Conservation (phyloP, 2,329 filamentous ascomycete genomes). For the Ascochyta rabiei region DNA sequence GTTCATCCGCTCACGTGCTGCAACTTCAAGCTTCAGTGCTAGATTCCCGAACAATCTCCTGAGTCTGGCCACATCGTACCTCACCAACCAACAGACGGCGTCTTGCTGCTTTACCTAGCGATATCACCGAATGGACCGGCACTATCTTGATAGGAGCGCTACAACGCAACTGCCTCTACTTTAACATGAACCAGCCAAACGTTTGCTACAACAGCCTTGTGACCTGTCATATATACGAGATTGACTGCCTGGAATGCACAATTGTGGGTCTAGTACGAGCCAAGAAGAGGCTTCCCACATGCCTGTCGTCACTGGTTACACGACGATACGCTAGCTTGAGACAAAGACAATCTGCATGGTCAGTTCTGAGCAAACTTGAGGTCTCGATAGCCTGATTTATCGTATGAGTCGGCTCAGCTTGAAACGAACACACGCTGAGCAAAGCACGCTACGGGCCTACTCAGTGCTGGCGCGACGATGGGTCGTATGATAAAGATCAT, state of each 20-base stretch:
- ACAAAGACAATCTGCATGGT: constrained; percentile 23
- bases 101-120: constrained; percentile 16
- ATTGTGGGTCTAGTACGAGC: constrained; percentile 27
- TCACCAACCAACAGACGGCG: neutral
- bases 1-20: neutral
- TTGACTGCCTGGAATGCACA: constrained; percentile 8
- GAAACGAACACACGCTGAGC: constrained; percentile 1
- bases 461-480: constrained; percentile 4
- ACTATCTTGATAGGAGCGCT: neutral
- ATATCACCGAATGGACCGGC: neutral
- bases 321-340: constrained; percentile 17
- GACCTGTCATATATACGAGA: neutral
- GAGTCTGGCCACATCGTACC: constrained; percentile 6
- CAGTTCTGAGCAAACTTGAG: constrained; percentile 5
- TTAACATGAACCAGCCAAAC: neutral
- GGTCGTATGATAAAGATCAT: neutral
- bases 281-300: constrained; percentile 24
- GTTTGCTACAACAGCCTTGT: neutral
- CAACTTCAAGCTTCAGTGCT: neutral
- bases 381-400: constrained; percentile 1
- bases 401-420: constrained; percentile 5
- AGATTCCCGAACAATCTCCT: neutral
- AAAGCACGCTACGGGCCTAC: neutral
- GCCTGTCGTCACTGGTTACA: constrained; percentile 33
- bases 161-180: no score